Base-by-base conservation (phyloP, 2,329 filamentous ascomycete genomes). In the Trichoderma polysporum region DNA sequence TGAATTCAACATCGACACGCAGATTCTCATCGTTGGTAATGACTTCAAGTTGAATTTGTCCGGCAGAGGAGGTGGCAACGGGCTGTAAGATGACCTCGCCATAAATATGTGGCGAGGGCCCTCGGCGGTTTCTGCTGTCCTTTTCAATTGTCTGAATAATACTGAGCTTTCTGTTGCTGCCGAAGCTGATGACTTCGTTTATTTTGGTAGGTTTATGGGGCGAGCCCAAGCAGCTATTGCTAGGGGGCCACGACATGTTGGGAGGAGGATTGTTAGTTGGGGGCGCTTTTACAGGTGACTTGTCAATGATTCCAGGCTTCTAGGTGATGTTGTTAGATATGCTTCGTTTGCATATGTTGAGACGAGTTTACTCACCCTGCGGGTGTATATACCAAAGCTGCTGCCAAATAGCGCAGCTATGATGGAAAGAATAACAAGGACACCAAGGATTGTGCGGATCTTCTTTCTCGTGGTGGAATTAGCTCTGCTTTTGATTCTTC, bases 11-110 rank as follows among this genome's bases (percentile, higher is more conserved):
- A 5, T 73, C 68, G n/a, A 81, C 70, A 2, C 70, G 58, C 60
- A 87, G 70, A 12, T 73, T 69, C 5, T 80, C 74, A 69, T 84
- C 77, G 70, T 85, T 86, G 64, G 80, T 78, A 29, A 80, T 74
- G 33, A 80, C 73, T 68, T 86, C 79, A 6, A 86, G 57, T 1
- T 82, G 78, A 39, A 86, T 70, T 2, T 72, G 75, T 3, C 82
- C 79, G 2, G 71, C 66, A 0, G 77, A 77, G 2, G 74, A 76
- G 27, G 71, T 31, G 17, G 76, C 73, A 13, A 75, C 52, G 73
- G 79, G 70, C 74, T 82, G 80, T 49, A 87, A 63, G 49, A 84
- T 70, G 19, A 86, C 73, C 27, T 82, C 76, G 56, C 85, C 85
- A 13, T 71, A 77, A 54, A 86, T 74, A 7, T 74, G 74, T 37